Base-by-base conservation (phyloP, 257 asterid species). In the Nemophila menziesii region DNA sequence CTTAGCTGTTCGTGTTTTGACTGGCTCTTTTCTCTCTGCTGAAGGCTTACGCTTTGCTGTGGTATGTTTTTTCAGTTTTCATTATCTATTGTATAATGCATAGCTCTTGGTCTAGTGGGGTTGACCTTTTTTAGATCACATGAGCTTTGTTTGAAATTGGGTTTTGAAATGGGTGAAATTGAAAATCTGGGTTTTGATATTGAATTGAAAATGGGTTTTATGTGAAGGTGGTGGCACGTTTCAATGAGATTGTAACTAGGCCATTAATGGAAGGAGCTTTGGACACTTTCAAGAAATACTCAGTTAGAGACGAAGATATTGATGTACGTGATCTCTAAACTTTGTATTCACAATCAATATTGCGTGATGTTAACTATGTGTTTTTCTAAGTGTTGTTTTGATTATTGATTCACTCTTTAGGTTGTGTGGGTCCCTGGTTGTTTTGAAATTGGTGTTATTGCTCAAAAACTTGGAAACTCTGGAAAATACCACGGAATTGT, bases 371-470 rank as follows among this genome's bases (percentile, higher is more conserved):
- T 29, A 10, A 29, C 33, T 10, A 4, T 7, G 12, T 5, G 36
- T 7, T 1, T 5, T 7, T 29, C 36, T 12, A 26, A 34, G 0
- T 14, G 12, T 22, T 43, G 16, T 4, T 37, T 20, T 43, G 34
- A 3, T 46, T 20, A 16, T 54, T 14, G 14, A 60, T 33, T 58
- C 43, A 16, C 44, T 44, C 46, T 20, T 36, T 58, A 84, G 94
- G 98, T 89, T 60, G 85, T 80, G 3, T 84, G 95, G 96, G 98
- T 89, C 58, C 96, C 98, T 33, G 96, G 98, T 52, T 59, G 87
- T 68, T 89, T 78, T 63, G 96, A 89, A 64, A 79, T 89, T 22
- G 86, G 94, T 26, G 38, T 89, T 17, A 82, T 68, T 33, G 93
- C 94, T 10, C 82, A 76, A 72, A 79, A 70, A 60, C 94, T 89